Base-by-base conservation (phyloP, 2,329 filamentous ascomycete species). In the Microdochium bolleyi region DNA sequence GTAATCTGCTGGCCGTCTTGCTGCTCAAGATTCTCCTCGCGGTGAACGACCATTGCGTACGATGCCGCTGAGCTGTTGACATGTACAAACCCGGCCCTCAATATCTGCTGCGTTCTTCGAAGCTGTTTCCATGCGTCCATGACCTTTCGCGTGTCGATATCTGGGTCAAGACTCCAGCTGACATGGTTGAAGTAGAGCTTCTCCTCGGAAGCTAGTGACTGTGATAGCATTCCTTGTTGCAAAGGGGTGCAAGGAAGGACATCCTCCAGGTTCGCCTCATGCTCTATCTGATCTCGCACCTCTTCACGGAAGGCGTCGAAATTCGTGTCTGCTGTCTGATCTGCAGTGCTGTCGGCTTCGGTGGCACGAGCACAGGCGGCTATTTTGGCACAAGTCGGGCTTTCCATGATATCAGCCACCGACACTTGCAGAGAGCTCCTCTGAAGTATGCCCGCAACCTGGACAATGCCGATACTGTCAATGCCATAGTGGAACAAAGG, bases 401-500 rank as follows among this genome's bases (percentile, higher is more conserved):
- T 75, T 60, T 88, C 84, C 52, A 96, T 78, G 14, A 96, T 83
- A 64, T 95, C 88, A 1, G 83, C 79, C 0, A 88, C 84, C 1
- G 83, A 82, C 0, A 91, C 68, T 1, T 66, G 62, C 38, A 83
- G 71, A 0, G 83, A 84, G 19, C 76, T 61, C 38, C 75, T 78
- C 19, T 86, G 82, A 16, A 96, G 72, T 24, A 77, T 71, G 1
- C 82, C 77, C 1, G 90, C 88, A 10, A 96, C 75, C 62, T 96
- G 91, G 4, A 85, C 78, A 0, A 90, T 88, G 55, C 87, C 92
- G 61, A 97, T 94, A 64, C 92, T 96, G 67, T 96, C 92, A 3
- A 96, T 73, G 0, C 92, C 92, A n/a, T 96, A 79, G 54, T 87
- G 84, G 61, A 92, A 95, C 49, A 97, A 89, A 0, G 88, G 90